A percentile compares a stretch with the other conserved stretches of the same genome.
These are phyloP conservation scores for Leccinum solheimii DNA, from an alignment of 1,284 basidiomycete species.

Conservation along the genomic window DNA sequence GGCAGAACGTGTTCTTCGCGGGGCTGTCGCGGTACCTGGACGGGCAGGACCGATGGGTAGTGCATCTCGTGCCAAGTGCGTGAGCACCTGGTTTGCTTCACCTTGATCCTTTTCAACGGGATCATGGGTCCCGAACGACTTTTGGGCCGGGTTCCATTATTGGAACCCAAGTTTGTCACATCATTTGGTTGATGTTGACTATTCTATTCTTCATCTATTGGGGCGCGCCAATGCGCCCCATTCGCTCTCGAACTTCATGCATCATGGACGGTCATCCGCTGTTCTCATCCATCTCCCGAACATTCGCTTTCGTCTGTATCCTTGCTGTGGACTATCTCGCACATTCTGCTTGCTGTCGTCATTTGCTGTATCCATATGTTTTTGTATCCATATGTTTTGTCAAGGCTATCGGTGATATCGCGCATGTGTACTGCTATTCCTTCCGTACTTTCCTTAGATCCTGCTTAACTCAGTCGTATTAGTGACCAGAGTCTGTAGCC, in stretches of 20 bases:
- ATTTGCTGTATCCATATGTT: conserved; percentile 19
- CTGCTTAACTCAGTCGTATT: neutral
- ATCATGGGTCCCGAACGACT: conserved; percentile 13
- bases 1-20: conserved; percentile 32
- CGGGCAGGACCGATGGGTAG: conserved; percentile 30
- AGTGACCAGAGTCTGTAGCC: conserved; percentile 4
- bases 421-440: neutral
- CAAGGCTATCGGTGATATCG: conserved; percentile 1
- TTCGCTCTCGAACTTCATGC: conserved; percentile 14
- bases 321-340: conserved; percentile 9
- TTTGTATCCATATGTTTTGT: neutral
- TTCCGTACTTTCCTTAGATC: neutral
- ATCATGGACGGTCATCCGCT: conserved; percentile 16
- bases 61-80: conserved; percentile 19
- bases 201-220: conserved; percentile 26
- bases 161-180: conserved; percentile 13
- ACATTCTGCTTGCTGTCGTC: conserved; percentile 8
- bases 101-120: neutral
- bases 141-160: conserved; percentile 15
- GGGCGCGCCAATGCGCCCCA: neutral
- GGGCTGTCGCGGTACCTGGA: conserved; percentile 26
- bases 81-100: conserved; percentile 9
- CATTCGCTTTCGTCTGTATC: conserved; percentile 14
- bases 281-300: neutral
- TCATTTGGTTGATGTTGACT: conserved; percentile 8